Evolutionary conservation across 495 filamentous ascomycete species (phyloP).

Genomic region (Darksidea phi): DNA sequence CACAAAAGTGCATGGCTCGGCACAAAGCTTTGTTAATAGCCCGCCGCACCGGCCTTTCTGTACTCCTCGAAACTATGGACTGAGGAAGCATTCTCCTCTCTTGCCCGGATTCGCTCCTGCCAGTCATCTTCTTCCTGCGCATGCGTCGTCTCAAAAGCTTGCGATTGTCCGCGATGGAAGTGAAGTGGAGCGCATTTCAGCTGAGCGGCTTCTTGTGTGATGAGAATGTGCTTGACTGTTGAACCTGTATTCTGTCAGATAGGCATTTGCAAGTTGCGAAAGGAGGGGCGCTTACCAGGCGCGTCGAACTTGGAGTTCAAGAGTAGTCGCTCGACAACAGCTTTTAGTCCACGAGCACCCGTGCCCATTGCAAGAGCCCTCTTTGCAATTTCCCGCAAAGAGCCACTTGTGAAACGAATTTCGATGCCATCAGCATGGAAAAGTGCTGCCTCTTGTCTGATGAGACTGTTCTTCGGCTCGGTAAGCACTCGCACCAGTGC

Average conservation of each 20-base stretch:
- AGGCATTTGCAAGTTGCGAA: not conserved
- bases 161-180: conserved; percentile 60
- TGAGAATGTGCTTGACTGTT: conserved; percentile 51
- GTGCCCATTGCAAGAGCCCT: conserved; percentile 74
- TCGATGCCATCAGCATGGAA: conserved; percentile 82
- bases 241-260: conserved; percentile 45
- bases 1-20: too few relatives aligned
- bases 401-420: conserved; percentile 76
- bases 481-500: conserved; percentile 85
- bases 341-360: conserved; percentile 81
- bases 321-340: conserved; percentile 83
- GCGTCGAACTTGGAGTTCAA: conserved; percentile 90
- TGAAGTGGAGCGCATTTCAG: conserved; percentile 53
- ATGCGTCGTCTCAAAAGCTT: conserved; percentile 58
- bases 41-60: conserved; percentile 27
- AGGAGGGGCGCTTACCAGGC: conserved; percentile 55
- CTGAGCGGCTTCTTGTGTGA: conserved; percentile 29
- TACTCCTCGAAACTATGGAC: conserved; percentile 57
- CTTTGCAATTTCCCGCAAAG: conserved; percentile 75
- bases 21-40: not conserved
- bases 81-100: conserved; percentile 35
- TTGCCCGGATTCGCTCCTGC: conserved; percentile 47
- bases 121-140: conserved; percentile 64
- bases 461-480: conserved; percentile 82
- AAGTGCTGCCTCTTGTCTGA: conserved; percentile 80